Percentiles rank a stretch among this genome's conserved stretches.
Evolutionary conservation across 2,329 filamentous ascomycete species (phyloP).

Genomic region (Colletotrichum karsti): DNA sequence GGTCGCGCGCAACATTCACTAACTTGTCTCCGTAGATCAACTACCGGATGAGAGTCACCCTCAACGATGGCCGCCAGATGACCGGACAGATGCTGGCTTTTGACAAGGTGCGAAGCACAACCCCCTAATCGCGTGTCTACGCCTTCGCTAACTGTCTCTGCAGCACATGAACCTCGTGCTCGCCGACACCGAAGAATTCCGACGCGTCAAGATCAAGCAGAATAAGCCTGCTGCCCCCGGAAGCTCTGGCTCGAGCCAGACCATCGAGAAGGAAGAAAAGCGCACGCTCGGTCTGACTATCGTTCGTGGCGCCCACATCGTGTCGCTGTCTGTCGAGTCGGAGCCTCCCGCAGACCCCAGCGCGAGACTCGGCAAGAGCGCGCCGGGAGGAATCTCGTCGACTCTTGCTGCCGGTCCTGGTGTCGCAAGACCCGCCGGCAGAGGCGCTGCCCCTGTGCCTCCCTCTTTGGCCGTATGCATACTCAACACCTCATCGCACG

Average conservation of each 20-base stretch:
- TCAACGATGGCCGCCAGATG: constrained; percentile 96
- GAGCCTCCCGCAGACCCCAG: constrained; percentile 94
- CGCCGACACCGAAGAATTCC: constrained; percentile 98
- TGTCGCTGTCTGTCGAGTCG: constrained; percentile 94
- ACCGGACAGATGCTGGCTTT: constrained; percentile 98
- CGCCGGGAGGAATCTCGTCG: constrained; percentile 73
- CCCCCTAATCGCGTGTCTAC: constrained; percentile 8
- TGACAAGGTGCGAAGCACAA: constrained; percentile 77
- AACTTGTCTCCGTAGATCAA: constrained; percentile 77
- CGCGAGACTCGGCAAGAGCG: constrained; percentile 82
- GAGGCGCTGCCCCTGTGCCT: constrained; percentile 71
- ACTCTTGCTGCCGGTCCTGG: constrained; percentile 85
- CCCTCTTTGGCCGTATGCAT: constrained; percentile 79
- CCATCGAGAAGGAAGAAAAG: constrained; percentile 94
- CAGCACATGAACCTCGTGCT: constrained; percentile 99
- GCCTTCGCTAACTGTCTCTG: constrained; percentile 3
- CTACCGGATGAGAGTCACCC: constrained; percentile 97
- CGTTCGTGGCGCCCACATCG: constrained; percentile 91
- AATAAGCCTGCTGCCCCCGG: constrained; percentile 75
- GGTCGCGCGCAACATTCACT: neutral
- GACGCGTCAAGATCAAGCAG: constrained; percentile 86
- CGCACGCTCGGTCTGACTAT: constrained; percentile 96
- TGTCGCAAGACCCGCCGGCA: constrained; percentile 88
- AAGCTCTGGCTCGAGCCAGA: constrained; percentile 67
- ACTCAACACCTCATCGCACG: neutral